Evolutionary conservation across 2,329 filamentous ascomycete genomes (phyloP).

Genomic region (Aurifilum marmelostoma): DNA sequence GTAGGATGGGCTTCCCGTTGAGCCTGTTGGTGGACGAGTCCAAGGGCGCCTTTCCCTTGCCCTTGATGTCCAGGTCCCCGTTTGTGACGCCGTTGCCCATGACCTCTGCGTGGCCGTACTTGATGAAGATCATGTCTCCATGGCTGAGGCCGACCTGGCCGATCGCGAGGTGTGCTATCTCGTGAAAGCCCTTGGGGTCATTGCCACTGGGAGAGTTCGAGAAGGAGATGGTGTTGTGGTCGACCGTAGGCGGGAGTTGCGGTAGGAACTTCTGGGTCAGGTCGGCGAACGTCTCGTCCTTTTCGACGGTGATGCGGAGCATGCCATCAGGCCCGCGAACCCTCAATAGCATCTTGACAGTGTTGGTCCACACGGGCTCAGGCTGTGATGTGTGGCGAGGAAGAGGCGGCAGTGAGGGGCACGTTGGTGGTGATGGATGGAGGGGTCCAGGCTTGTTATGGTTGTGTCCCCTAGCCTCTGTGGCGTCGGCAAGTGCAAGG

Average conservation of each 20-base stretch:
- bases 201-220: constrained; percentile 63
- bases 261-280: constrained; percentile 60
- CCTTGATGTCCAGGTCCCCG: constrained; percentile 38
- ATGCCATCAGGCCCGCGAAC: constrained; percentile 93
- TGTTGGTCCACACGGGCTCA: constrained; percentile 9
- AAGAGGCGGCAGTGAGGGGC: not conserved
- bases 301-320: constrained; percentile 79
- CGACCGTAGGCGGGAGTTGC: constrained; percentile 64
- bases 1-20: constrained; percentile 75
- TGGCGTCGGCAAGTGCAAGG: not conserved
- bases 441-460: not conserved
- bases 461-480: not conserved
- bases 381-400: not conserved
- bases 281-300: constrained; percentile 71
- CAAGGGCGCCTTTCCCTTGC: constrained; percentile 34
- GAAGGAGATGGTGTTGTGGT: constrained; percentile 61
- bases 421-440: not conserved
- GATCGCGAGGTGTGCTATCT: constrained; percentile 60
- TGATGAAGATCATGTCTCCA: constrained; percentile 88
- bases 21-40: constrained; percentile 64
- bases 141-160: constrained; percentile 72
- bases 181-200: constrained; percentile 60
- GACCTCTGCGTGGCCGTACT: constrained; percentile 66
- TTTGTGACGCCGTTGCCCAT: constrained; percentile 45
- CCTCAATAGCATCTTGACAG: constrained; percentile 73